Conservation (phyloP, 176 grass and related monocot species). For the Oryza nivara region DNA sequence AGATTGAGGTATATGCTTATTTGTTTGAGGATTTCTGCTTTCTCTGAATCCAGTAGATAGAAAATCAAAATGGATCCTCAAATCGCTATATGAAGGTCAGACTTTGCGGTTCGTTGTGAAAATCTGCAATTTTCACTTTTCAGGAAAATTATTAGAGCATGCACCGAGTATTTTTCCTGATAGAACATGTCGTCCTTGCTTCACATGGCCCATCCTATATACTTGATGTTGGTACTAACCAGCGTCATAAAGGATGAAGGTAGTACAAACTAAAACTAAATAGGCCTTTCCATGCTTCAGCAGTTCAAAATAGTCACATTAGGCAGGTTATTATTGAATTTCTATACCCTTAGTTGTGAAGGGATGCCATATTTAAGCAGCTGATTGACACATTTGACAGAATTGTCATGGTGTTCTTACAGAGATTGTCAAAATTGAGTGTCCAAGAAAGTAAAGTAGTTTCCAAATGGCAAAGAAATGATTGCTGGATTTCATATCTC, state of each 20-base stretch:
- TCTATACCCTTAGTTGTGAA: background rate
- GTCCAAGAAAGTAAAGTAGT: background rate
- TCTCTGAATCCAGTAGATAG: background rate
- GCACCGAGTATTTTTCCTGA: background rate
- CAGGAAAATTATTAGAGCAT: background rate
- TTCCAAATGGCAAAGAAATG: background rate
- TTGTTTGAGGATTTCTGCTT: background rate
- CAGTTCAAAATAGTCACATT: background rate
- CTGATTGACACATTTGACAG: background rate
- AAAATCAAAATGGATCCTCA: background rate
- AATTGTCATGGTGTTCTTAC: background rate
- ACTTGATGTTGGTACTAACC: too few relatives aligned
- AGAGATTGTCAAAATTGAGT: background rate
- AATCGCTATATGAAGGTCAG: background rate
- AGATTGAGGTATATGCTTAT: background rate
- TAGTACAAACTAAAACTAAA: background rate
- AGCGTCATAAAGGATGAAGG: too few relatives aligned
- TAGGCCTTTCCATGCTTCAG: background rate
- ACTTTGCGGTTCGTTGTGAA: background rate
- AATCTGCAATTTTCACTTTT: background rate
- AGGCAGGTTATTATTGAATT: background rate
- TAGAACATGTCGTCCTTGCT: background rate
- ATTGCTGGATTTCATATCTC: background rate
- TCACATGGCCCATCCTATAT: background rate
- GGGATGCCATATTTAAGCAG: background rate